Base-by-base conservation (phyloP, 495 filamentous ascomycete genomes). In the Penicillium egyptiacum region DNA sequence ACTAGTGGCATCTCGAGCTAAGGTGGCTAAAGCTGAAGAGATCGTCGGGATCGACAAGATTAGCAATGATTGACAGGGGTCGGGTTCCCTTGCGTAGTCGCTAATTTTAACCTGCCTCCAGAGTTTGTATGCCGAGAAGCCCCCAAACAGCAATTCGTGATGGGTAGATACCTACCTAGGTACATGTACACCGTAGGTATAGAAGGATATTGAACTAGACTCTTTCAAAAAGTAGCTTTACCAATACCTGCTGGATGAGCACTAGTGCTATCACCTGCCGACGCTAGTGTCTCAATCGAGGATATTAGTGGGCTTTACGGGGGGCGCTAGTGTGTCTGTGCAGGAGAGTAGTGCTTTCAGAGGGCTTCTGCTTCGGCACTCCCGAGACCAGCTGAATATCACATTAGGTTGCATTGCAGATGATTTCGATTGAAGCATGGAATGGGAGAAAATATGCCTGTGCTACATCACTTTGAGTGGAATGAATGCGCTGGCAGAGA, bases 321-420 rank as follows among this genome's bases (percentile, higher is more conserved):
- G n/a, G 39, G n/a, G 4, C 39, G 39, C n/a, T 41, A 41, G 26
- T 28, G 26, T 28, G 26, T 28, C 26, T 28, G 26, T 28, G 26
- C 26, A 28, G 8, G 7, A 28, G 7, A 28, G 8, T 28, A 28
- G 25, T 26, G 25, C 8, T 28, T 28, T 8, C 26, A 9, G 26
- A 8, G 6, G 7, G 4, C 4, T 28, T 9, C 1, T 28, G 26
- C 25, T 26, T 8, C 25, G 26, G 26, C 8, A 7, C 26, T 28
- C 26, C 26, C 26, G 26, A 28, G 26, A 28, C 25, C 5, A 26
- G 25, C 5, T 26, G 26, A 28, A 28, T 28, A 53, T 41, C 39
- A 41, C 50, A 53, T 53, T 42, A 43, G 5, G 17, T 30, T 31
- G 26, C 39, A 53, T 42, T 53, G 19, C 50, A 43, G 35, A 40